phyloP scores from a whole-genome alignment of 768 basidiomycete species.

The Gelatoporia subvermispora region DNA sequence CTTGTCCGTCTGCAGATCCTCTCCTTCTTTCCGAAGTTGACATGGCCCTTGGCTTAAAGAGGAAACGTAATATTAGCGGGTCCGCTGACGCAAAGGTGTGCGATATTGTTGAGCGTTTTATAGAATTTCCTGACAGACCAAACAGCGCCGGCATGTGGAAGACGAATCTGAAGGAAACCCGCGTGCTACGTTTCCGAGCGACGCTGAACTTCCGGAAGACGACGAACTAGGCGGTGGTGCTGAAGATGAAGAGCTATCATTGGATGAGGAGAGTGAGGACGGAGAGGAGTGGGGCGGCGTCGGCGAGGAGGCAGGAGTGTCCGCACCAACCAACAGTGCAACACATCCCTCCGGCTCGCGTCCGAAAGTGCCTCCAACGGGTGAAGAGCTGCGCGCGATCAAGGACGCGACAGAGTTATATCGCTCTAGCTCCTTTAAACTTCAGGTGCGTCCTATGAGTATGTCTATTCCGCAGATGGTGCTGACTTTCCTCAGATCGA shows the following conservation, averaged over 20 bases:
- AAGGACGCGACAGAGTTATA: constrained; percentile 73
- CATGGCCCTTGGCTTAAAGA: too few species aligned
- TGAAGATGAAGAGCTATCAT: neutral
- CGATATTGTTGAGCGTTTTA: too few species aligned
- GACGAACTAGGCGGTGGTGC: neutral
- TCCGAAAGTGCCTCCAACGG: constrained; percentile 52
- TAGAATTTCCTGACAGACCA: too few species aligned
- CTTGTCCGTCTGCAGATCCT: too few species aligned
- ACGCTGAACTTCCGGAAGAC: neutral
- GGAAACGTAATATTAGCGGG: too few species aligned
- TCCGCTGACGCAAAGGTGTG: too few species aligned
- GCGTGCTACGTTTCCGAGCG: too few species aligned
- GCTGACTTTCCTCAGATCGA: constrained; percentile 51
- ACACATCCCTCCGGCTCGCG: neutral
- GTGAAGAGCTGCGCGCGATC: constrained; percentile 64
- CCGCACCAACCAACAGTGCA: neutral
- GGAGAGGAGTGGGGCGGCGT: constrained; percentile 10
- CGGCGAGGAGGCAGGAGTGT: constrained; percentile 1
- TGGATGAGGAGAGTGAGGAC: neutral
- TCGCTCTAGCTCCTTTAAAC: constrained; percentile 75
- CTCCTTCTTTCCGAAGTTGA: too few species aligned
- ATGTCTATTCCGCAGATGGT: neutral
- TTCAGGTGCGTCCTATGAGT: constrained; percentile 52
- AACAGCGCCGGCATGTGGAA: neutral
- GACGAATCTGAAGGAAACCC: constrained; percentile 8